These are phyloP conservation scores for Rhodotorula taiwanensis DNA, from an alignment of 768 basidiomycete genomes.

Conservation along the genomic window DNA sequence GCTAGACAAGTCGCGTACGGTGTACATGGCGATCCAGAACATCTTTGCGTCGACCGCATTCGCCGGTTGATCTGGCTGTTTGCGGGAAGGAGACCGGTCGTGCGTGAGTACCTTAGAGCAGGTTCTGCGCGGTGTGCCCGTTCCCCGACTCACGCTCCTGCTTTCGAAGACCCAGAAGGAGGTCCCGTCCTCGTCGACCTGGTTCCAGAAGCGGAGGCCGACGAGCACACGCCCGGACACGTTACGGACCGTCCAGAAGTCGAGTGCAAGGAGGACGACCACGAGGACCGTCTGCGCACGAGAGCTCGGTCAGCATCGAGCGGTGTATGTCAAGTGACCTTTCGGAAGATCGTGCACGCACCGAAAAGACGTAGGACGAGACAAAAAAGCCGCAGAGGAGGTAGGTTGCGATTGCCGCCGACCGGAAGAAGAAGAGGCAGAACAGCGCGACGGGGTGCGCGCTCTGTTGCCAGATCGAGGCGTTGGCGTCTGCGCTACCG, in stretches of 20 bases:
- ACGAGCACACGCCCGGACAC: constrained; percentile 89
- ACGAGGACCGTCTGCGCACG: constrained; percentile 68
- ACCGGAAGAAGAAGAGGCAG: constrained; percentile 80
- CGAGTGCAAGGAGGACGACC: constrained; percentile 87
- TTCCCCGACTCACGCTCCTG: constrained; percentile 63
- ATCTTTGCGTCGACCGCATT: constrained; percentile 81
- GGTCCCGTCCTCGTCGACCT: constrained; percentile 87
- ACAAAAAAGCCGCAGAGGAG: constrained; percentile 71
- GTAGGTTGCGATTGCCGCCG: constrained; percentile 82
- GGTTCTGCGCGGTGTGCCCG: too few species aligned
- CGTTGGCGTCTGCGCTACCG: background rate
- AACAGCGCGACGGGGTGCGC: constrained; percentile 63
- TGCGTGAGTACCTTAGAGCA: too few species aligned
- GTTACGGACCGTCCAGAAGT: constrained; percentile 99
- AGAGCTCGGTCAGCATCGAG: background rate
- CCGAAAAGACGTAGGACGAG: constrained; percentile 72
- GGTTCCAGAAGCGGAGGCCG: constrained; percentile 95
- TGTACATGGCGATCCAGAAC: constrained; percentile 34
- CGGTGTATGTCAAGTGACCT: too few species aligned
- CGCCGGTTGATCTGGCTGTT: constrained; percentile 33
- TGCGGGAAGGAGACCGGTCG: background rate
- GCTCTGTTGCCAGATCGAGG: constrained; percentile 30
- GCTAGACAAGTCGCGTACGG: constrained; percentile 10
- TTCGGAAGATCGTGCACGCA: constrained; percentile 49
- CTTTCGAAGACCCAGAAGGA: constrained; percentile 88